Evolutionary conservation across 257 asterid genomes (phyloP).

Genomic region (Echites panduratus): DNA sequence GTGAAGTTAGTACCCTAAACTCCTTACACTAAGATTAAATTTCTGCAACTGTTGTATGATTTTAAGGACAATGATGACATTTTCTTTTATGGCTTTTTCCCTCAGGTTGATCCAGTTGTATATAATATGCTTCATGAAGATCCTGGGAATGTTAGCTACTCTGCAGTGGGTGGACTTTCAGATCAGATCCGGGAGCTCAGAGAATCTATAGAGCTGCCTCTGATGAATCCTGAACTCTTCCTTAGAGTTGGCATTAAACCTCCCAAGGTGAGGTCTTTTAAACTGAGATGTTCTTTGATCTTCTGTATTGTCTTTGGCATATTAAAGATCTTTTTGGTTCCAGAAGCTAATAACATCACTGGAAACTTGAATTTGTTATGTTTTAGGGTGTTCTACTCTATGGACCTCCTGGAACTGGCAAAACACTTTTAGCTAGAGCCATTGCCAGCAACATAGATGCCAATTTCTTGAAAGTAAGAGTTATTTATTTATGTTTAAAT

Average conservation of each 20-base stretch:
- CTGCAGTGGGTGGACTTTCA: conserved; percentile 94
- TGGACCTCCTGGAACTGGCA: conserved; percentile 99
- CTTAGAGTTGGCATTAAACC: conserved; percentile 92
- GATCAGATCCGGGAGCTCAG: conserved; percentile 94
- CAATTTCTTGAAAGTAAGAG: conserved; percentile 78
- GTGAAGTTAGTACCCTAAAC: conserved; percentile 55
- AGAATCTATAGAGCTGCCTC: conserved; percentile 87
- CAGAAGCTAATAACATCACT: neutral
- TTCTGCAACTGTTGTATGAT: neutral
- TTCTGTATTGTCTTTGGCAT: conserved; percentile 2
- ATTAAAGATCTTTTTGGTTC: conserved; percentile 3
- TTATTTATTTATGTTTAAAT: neutral
- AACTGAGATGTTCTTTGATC: neutral
- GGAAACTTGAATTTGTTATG: neutral
- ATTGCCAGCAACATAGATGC: conserved; percentile 98
- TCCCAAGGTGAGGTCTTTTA: conserved; percentile 55
- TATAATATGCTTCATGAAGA: conserved; percentile 98
- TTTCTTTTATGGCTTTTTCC: conserved; percentile 9
- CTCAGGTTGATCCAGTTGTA: conserved; percentile 97
- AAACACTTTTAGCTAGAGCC: conserved; percentile 94
- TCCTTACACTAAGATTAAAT: neutral
- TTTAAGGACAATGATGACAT: neutral
- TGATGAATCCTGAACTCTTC: conserved; percentile 97
- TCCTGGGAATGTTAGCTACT: conserved; percentile 94
- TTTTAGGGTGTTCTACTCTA: conserved; percentile 91